A percentile compares a stretch with the other conserved stretches of the same genome.
These are phyloP conservation scores for Puccinia polysora DNA, from an alignment of 1,284 basidiomycete genomes.

Conservation along the genomic window DNA sequence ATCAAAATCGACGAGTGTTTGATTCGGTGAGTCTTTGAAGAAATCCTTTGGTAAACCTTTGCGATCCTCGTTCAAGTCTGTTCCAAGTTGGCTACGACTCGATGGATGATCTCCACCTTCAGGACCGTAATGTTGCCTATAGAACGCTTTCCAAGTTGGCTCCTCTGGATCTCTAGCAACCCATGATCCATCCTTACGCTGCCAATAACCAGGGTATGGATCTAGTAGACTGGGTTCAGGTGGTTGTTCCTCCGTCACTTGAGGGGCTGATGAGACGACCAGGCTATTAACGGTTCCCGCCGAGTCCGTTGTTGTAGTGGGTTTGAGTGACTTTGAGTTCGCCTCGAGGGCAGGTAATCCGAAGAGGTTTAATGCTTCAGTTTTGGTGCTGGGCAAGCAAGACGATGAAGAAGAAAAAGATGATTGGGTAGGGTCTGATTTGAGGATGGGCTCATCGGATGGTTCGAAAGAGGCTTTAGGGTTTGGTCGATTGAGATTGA, in stretches of 20 bases:
- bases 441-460: background rate
- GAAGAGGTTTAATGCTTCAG: background rate
- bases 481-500: background rate
- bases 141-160: conserved; percentile 41
- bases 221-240: conserved; percentile 45
- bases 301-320: conserved; percentile 12
- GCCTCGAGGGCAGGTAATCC: background rate
- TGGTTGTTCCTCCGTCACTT: conserved; percentile 28
- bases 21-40: conserved; percentile 6
- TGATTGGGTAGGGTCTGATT: background rate
- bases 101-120: no score
- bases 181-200: conserved; percentile 49
- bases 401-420: background rate
- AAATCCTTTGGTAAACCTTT: conserved; percentile 33
- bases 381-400: background rate
- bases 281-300: background rate
- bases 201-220: conserved; percentile 49
- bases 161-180: conserved; percentile 46
- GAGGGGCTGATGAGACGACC: conserved; percentile 38
- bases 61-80: no score
- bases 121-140: conserved; percentile 17
- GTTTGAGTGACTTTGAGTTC: background rate
- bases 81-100: background rate
- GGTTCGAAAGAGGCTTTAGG: background rate
- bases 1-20: conserved; percentile 13